These are phyloP conservation scores for Chlorella sp. DNA, from an alignment of 139 green algal species.

Conservation along the genomic window DNA sequence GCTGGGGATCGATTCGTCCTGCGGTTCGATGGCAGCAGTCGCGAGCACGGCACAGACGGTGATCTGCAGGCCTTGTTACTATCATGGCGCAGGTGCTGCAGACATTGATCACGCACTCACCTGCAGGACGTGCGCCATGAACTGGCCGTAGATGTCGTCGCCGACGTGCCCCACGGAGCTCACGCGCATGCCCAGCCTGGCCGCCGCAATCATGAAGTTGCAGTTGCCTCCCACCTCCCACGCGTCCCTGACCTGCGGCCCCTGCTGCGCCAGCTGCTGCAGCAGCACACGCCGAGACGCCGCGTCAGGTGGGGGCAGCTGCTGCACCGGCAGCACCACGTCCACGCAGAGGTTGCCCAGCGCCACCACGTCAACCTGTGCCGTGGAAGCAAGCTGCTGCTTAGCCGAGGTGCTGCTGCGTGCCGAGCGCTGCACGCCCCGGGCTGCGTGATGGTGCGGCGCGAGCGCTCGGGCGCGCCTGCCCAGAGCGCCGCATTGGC, in stretches of 20 bases:
- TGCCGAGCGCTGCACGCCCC: too few relatives aligned
- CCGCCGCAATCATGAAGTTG: conserved; percentile 91
- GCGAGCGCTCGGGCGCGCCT: too few relatives aligned
- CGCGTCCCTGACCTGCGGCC: conserved; percentile 14
- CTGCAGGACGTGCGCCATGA: conserved; percentile 65
- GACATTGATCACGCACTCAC: conserved; percentile 23
- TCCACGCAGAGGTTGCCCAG: conserved; percentile 88
- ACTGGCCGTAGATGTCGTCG: conserved; percentile 74
- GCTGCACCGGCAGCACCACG: conserved; percentile 50
- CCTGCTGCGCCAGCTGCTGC: conserved; percentile 32
- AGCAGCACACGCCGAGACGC: conserved; percentile 30
- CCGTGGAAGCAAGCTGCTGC: too few relatives aligned
- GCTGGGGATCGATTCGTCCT: background rate
- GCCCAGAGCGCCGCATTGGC: too few relatives aligned
- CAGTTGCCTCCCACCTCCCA: conserved; percentile 81
- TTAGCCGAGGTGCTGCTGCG: too few relatives aligned
- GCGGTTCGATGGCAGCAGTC: background rate
- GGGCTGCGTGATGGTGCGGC: too few relatives aligned
- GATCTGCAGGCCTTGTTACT: background rate
- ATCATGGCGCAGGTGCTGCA: background rate
- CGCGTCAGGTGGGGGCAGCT: conserved; percentile 41
- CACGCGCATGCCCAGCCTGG: conserved; percentile 71
- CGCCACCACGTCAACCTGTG: conserved; percentile 58
- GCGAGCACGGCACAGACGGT: background rate
- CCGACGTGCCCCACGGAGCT: conserved; percentile 72